These are phyloP conservation scores for Hamigera avellanea DNA, from an alignment of 495 filamentous ascomycete species.

Conservation along the genomic window DNA sequence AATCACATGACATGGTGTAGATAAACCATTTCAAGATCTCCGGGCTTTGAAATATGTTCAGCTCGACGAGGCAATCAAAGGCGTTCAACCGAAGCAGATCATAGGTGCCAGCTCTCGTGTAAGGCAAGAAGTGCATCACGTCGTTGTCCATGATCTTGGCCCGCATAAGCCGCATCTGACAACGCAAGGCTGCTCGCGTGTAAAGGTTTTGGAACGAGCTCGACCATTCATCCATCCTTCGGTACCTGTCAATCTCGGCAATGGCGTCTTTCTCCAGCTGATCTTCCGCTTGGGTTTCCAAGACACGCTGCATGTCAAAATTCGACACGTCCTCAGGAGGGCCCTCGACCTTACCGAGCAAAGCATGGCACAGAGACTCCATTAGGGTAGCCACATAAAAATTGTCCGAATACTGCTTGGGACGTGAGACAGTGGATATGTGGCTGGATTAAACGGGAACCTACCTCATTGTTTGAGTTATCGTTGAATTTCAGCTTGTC, in stretches of 20 bases:
- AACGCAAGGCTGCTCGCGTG: constrained; percentile 70
- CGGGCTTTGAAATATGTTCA: constrained; percentile 55
- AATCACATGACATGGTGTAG: constrained; percentile 58
- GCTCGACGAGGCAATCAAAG: constrained; percentile 68
- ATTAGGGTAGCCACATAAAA: constrained; percentile 79
- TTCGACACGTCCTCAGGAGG: constrained; percentile 29
- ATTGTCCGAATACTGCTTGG: constrained; percentile 59
- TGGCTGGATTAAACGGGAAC: constrained; percentile 5
- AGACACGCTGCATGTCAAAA: constrained; percentile 34
- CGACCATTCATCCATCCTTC: constrained; percentile 89
- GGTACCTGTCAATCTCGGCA: constrained; percentile 79
- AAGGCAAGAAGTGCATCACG: constrained; percentile 62
- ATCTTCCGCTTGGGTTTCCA: constrained; percentile 47
- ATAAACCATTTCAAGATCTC: constrained; percentile 60
- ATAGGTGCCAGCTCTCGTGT: constrained; percentile 64
- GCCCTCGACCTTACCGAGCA: constrained; percentile 43
- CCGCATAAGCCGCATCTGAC: constrained; percentile 61
- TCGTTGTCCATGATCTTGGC: constrained; percentile 51
- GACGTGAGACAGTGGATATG: constrained; percentile 3
- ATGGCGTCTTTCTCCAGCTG: constrained; percentile 58
- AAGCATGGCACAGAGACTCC: constrained; percentile 61
- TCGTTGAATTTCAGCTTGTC: constrained; percentile 89
- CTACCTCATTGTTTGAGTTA: constrained; percentile 69
- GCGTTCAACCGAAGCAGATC: constrained; percentile 74
- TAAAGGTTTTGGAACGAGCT: constrained; percentile 86